Conservation (phyloP, 345 rosid species). For the Ricinus communis region DNA sequence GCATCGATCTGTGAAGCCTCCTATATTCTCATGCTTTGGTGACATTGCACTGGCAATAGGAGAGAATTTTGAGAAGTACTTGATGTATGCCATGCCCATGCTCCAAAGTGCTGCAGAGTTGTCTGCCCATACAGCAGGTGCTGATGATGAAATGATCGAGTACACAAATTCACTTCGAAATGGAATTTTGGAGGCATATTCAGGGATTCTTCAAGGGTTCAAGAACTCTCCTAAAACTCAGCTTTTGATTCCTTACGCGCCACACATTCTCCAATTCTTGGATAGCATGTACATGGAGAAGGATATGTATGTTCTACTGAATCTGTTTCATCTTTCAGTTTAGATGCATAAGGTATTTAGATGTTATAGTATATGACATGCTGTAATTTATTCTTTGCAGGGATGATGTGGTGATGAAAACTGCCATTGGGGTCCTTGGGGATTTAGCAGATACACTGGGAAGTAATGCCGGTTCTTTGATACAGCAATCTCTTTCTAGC, state of each 20-base stretch:
- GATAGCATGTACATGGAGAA: slow-evolving; percentile 77
- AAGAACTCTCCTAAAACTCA: slow-evolving; percentile 70
- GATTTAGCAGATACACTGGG: slow-evolving; percentile 83
- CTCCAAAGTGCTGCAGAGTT: slow-evolving; percentile 75
- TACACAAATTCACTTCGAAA: slow-evolving; percentile 70
- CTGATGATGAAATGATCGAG: slow-evolving; percentile 71
- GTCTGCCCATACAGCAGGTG: slow-evolving; percentile 59
- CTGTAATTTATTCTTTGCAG: slow-evolving; percentile 26
- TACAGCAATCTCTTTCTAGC: slow-evolving; percentile 65
- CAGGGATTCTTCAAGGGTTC: slow-evolving; percentile 79
- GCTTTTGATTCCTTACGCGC: slow-evolving; percentile 67
- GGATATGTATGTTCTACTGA: slow-evolving; percentile 55
- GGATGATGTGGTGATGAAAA: slow-evolving; percentile 80
- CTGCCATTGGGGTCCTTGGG: slow-evolving; percentile 76
- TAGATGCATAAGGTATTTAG: no score
- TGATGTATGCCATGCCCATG: slow-evolving; percentile 72
- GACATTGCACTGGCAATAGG: slow-evolving; percentile 77
- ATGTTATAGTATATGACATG: slow-evolving; percentile 5
- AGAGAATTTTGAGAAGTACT: slow-evolving; percentile 67
- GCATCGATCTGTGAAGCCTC: slow-evolving; percentile 78
- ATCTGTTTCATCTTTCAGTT: background rate
- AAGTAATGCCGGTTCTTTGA: slow-evolving; percentile 67
- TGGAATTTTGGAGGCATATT: slow-evolving; percentile 74
- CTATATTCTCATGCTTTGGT: slow-evolving; percentile 72
- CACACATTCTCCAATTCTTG: slow-evolving; percentile 69